A percentile compares a stretch with the other conserved stretches of the same genome.
These are phyloP conservation scores for Crithidia bombi DNA, from an alignment of 208 protist species.

Conservation along the genomic window DNA sequence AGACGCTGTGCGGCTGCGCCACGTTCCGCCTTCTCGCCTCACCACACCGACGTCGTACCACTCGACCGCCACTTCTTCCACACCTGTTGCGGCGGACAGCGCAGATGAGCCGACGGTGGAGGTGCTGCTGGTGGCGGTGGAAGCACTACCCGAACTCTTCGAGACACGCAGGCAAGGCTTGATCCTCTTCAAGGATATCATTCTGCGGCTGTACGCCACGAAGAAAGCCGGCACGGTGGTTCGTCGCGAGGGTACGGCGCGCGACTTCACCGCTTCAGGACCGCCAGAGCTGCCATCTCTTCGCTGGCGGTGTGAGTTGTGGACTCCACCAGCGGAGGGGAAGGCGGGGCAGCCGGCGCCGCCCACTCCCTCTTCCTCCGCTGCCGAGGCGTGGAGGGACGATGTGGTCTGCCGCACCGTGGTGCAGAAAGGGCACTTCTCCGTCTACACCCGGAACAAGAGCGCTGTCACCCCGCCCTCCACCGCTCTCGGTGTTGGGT, in stretches of 20 bases:
- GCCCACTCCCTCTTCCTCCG: no score
- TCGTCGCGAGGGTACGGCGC: not conserved
- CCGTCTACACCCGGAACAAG: conserved; percentile 6
- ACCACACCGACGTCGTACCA: not conserved
- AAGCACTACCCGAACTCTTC: conserved; percentile 19
- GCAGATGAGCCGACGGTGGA: conserved; percentile 8
- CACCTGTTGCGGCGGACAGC: not conserved
- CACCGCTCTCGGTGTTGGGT: not conserved
- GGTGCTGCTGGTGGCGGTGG: conserved; percentile 21
- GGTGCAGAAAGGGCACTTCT: conserved; percentile 2
- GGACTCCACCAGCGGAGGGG: conserved; percentile 6
- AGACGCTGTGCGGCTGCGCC: conserved; percentile 5
- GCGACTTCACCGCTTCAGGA: not conserved
- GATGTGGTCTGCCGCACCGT: not conserved
- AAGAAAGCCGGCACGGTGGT: not conserved
- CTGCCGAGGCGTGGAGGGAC: not conserved
- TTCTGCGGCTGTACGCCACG: not conserved
- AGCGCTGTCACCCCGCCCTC: not conserved
- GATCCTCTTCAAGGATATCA: conserved; percentile 10
- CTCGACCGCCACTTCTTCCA: not conserved
- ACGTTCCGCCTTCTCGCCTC: not conserved
- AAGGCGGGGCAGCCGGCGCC: not conserved
- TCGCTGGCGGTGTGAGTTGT: conserved; percentile 18
- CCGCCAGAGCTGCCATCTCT: conserved; percentile 8
- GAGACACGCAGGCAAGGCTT: conserved; percentile 12